Conservation (phyloP, 1,139 yeast species). For the Scheffersomyces segobiensis region DNA sequence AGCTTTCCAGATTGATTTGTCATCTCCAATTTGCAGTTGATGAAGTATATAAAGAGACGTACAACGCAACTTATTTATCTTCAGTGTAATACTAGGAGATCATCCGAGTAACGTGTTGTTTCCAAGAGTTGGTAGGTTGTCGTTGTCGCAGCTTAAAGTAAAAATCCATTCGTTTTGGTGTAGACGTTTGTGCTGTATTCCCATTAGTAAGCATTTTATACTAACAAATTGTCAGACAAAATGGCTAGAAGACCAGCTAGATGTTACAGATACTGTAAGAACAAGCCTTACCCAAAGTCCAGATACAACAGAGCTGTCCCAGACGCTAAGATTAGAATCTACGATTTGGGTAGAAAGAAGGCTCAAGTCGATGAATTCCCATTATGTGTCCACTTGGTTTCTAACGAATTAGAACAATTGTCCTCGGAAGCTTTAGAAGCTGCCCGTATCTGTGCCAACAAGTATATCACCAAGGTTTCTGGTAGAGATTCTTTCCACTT, state of each 20-base stretch:
- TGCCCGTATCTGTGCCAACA: constrained; percentile 99
- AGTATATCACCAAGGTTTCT: constrained; percentile 94
- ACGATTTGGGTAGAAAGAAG: constrained; percentile 99
- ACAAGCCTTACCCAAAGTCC: constrained; percentile 99
- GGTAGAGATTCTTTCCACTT: constrained; percentile 99
- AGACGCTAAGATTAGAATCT: constrained; percentile 98
- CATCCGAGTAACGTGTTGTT: not conserved
- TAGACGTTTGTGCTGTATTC: not conserved
- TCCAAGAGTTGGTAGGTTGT: not conserved
- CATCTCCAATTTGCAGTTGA: not conserved
- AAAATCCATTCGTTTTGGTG: not conserved
- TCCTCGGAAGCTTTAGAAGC: constrained; percentile 99
- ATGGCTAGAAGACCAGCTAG: constrained; percentile 99
- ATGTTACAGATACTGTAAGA: constrained; percentile 99
- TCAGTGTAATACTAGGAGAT: not conserved
- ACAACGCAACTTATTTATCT: not conserved
- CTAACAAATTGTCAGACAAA: constrained; percentile 50
- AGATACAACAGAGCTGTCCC: constrained; percentile 99
- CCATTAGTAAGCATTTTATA: constrained; percentile 11
- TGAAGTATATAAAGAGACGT: not conserved
- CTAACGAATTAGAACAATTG: constrained; percentile 98
- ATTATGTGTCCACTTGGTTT: constrained; percentile 97
- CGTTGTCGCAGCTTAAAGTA: not conserved
- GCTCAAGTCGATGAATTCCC: constrained; percentile 99
- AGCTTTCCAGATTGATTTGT: not conserved